Base-by-base conservation (phyloP, 345 rosid genomes). In the Excoecaria cochinchinensis region DNA sequence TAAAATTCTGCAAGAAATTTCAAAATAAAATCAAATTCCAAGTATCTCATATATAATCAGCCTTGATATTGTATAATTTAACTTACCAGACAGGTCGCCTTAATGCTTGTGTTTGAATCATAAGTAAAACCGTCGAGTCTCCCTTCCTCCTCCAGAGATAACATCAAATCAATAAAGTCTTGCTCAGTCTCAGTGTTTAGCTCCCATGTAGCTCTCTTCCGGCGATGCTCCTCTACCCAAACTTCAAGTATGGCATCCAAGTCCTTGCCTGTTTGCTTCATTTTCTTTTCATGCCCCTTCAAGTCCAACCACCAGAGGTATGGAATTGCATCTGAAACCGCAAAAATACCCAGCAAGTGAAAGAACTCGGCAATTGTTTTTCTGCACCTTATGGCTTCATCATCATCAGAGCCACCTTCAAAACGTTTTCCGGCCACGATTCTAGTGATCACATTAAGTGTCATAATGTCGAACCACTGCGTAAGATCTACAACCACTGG, bases 11-110 rank as follows among this genome's bases (percentile, higher is more conserved):
- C 71, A 46, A 6, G 15, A 8, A 42, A 42, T 42, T 42, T 42
- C 46, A 42, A 3, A 4, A 42, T 42, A 42, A 5, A 42, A 42
- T 42, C 6, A 42, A 42, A 42, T 1, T 42, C 4, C 46, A 42
- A 42, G 46, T 1, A 42, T 42, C 46, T 31, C 31, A 2, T 31
- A 31, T 31, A 31, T 31, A 31, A 31, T 31, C 31, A 31, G 4
- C 46, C 8, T 42, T 42, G 46, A 42, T 8, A 31, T 42, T 8
- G 46, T 42, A 42, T 42, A 4, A 5, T 42, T 19, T 31, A 31
- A 31, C 73, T 39, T 83, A 92, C 94, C 93, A 87, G 77, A 67
- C 90, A 85, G 44, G 90, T 86, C 36, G 91, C 79, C 77, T 90
- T 92, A 81, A 85, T 84, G 77, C 80, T 79, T 21, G 78, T 82